Evolutionary conservation across 306 rosid genomes (phyloP), one percentile per base, ranked within the genome.

Genomic region (Inga leiocalycina): DNA sequence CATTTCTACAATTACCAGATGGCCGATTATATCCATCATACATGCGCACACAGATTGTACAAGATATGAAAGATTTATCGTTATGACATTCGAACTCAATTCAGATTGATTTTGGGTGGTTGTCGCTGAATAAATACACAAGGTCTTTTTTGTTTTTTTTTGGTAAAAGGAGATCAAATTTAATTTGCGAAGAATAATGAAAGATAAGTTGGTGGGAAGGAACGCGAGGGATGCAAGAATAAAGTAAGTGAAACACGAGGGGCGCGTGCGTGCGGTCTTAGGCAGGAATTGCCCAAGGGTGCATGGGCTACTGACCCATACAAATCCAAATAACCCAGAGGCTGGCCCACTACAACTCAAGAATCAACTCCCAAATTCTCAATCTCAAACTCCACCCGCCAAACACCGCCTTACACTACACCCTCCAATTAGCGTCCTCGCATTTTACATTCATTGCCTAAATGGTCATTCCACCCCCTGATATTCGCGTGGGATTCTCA

Each of bases 161-260:
- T 27, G 30, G 30, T 27, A 27, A 27, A 27, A 0, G 30, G 30
- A 27, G 30, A 27, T 27, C 30, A 27, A 27, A 27, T 27, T 27
- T 27, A 27, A 27, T 27, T 27, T 27, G 30, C 30, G 30, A 1
- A 1, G 30, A 27, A 27, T 27, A 27, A 32, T 32, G 34, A 49
- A 12, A 49, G 16, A 45, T 8, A 46, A 11, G 13, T 13, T 15
- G 57, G 57, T 2, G 41, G 8, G 35, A 24, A 45, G 41, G 30
- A 15, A 45, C 1, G 92, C 97, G 43, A 81, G 89, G 66, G 43
- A 81, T 88, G 66, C 11, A 9, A 22, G 35, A 57, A 12, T 59
- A 22, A 75, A 20, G 41, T 4, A 37, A 37, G 6, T 7, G 59
- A 6, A 5, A 72, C 70, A 13, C 52, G 79, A 48, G 51, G 8